Evolutionary conservation across 345 rosid species (phyloP).

Genomic region (Sapria himalayana): DNA sequence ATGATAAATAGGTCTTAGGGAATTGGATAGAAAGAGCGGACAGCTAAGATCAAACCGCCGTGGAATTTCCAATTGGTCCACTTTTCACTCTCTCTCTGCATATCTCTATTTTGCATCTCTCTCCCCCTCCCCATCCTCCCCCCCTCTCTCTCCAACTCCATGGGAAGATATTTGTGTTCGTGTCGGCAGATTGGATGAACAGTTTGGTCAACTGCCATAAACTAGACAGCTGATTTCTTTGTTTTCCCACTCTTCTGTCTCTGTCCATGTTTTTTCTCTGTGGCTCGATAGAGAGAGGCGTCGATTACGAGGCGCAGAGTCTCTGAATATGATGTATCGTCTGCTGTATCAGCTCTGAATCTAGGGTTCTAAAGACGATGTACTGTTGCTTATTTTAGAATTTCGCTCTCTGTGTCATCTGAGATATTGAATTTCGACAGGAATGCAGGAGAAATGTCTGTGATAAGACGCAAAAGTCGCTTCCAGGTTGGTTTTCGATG

Average conservation of each 20-base stretch:
- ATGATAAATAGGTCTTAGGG: slow-evolving; percentile 14
- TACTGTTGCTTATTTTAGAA: slow-evolving; percentile 13
- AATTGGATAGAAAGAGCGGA: slow-evolving; percentile 7
- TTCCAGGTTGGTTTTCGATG: slow-evolving; percentile 25
- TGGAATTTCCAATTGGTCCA: slow-evolving; percentile 10
- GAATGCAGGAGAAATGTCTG: slow-evolving; percentile 25
- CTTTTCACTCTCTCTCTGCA: slow-evolving; percentile 8
- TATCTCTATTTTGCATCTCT: slow-evolving; percentile 4
- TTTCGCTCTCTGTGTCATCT: slow-evolving; percentile 18
- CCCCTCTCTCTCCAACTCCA: no score
- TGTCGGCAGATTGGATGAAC: slow-evolving; percentile 21
- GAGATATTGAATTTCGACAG: slow-evolving; percentile 29
- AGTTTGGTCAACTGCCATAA: slow-evolving; percentile 85
- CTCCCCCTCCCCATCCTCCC: slow-evolving; percentile 2
- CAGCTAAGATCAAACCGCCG: slow-evolving; percentile 11
- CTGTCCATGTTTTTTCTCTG: slow-evolving; percentile 8
- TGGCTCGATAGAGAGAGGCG: no score
- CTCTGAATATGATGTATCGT: no score
- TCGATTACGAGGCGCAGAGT: no score
- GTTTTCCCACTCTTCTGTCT: slow-evolving; percentile 17
- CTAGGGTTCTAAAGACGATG: no score
- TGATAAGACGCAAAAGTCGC: slow-evolving; percentile 19
- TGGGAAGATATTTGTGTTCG: slow-evolving; percentile 1
- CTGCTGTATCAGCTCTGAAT: no score
- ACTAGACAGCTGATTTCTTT: slow-evolving; percentile 21